These are phyloP conservation scores for Suhomyces prunicola DNA, from an alignment of 805 yeast species.

Conservation along the genomic window DNA sequence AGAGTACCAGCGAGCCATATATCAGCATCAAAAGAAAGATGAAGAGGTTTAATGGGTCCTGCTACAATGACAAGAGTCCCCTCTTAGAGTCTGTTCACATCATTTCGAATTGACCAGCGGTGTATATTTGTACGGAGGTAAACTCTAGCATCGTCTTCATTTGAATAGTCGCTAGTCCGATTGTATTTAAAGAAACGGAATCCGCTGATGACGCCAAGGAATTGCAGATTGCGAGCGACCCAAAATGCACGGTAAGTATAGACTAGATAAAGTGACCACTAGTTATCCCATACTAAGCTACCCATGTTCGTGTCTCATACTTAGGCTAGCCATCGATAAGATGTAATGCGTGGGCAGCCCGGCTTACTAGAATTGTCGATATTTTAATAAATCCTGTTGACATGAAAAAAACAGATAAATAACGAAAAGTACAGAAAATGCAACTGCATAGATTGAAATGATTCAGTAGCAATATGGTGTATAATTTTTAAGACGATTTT, in stretches of 20 bases:
- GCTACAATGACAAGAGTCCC: background rate
- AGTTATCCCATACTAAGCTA: too few species aligned
- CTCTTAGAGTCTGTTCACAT: background rate
- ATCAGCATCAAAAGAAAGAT: conserved; percentile 1
- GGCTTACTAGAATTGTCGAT: background rate
- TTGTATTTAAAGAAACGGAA: background rate
- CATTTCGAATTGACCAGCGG: too few species aligned
- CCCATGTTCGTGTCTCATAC: background rate
- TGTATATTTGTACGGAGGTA: background rate
- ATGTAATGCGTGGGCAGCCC: background rate
- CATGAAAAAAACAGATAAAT: background rate
- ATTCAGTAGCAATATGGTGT: background rate
- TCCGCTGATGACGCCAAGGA: background rate
- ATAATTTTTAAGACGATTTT: background rate
- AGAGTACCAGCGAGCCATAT: conserved; percentile 21
- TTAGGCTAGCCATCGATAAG: background rate
- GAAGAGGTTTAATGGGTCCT: background rate
- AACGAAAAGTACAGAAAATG: too few species aligned
- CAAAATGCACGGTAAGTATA: background rate
- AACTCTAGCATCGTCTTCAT: background rate
- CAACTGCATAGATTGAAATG: background rate
- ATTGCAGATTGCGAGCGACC: background rate
- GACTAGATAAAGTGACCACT: background rate
- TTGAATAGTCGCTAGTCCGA: background rate
- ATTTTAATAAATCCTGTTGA: background rate